Conservation (phyloP, 768 basidiomycete species). For the Leccinum variicolor region DNA sequence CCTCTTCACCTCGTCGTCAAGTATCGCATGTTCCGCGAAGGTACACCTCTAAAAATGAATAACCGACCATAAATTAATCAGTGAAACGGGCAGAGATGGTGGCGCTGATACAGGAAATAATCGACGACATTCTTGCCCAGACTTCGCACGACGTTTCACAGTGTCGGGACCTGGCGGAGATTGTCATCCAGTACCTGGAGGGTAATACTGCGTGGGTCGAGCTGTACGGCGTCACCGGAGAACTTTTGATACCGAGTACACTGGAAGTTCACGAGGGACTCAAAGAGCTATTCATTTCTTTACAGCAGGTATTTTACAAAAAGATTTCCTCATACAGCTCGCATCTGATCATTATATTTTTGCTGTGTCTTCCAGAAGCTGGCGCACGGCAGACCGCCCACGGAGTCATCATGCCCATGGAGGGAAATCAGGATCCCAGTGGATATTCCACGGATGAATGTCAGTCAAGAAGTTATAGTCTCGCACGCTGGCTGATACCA, state of each 20-base stretch:
- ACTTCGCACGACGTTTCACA: constrained; percentile 32
- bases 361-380: constrained; percentile 30
- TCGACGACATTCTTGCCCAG: constrained; percentile 40
- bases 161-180: constrained; percentile 44
- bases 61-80: constrained; percentile 4
- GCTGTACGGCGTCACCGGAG: constrained; percentile 66
- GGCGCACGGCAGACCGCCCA: constrained; percentile 38
- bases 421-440: constrained; percentile 78
- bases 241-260: constrained; percentile 53
- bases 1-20: constrained; percentile 60
- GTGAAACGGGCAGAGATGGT: constrained; percentile 55
- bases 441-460: constrained; percentile 80
- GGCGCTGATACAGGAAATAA: constrained; percentile 50
- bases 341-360: constrained; percentile 28
- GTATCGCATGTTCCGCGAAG: constrained; percentile 82
- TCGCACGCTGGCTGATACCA: constrained; percentile 1
- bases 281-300: constrained; percentile 18
- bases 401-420: constrained; percentile 47
- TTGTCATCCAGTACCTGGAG: constrained; percentile 57
- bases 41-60: constrained; percentile 35
- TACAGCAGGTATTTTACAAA: constrained; percentile 33
- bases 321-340: constrained; percentile 16
- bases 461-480: constrained; percentile 34
- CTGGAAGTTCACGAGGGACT: constrained; percentile 31
- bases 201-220: constrained; percentile 65